Evolutionary conservation across 495 filamentous ascomycete genomes (phyloP).

Genomic region (Mytilinidion resinicola): DNA sequence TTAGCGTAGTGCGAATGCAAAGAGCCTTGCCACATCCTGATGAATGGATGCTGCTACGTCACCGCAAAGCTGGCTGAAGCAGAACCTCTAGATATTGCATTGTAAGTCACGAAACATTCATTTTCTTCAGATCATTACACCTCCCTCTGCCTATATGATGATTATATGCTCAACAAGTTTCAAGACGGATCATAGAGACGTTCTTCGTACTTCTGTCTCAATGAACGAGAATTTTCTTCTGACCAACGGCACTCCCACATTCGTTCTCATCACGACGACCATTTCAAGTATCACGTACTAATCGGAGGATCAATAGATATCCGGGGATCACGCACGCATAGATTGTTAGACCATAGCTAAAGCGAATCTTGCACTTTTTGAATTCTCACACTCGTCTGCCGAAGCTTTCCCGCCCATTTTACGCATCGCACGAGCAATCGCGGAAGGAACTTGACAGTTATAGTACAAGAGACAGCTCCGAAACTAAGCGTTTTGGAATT

Average conservation of each 20-base stretch:
- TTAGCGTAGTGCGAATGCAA: no score
- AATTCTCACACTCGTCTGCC: conserved; percentile 6
- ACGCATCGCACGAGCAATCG: background rate
- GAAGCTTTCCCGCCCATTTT: conserved; percentile 1
- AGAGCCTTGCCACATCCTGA: no score
- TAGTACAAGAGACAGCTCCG: conserved; percentile 3
- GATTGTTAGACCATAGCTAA: background rate
- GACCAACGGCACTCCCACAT: background rate
- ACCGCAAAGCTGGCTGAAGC: no score
- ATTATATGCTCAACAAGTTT: conserved; percentile 12
- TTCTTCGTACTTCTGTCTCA: conserved; percentile 10
- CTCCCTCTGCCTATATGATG: conserved; percentile 10
- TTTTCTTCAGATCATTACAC: no score
- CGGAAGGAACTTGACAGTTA: conserved; percentile 6
- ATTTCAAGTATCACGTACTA: background rate
- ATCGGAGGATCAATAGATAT: background rate
- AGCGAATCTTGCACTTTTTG: conserved; percentile 3
- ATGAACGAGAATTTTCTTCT: conserved; percentile 21
- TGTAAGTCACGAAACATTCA: no score
- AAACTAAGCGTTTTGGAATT: no score
- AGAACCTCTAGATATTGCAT: no score
- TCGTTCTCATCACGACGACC: background rate
- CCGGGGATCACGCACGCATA: background rate
- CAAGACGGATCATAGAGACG: conserved; percentile 24
- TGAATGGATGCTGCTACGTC: no score